These are phyloP conservation scores for Aegilops bicornis DNA, from an alignment of 176 grass and related monocot species.

Conservation along the genomic window DNA sequence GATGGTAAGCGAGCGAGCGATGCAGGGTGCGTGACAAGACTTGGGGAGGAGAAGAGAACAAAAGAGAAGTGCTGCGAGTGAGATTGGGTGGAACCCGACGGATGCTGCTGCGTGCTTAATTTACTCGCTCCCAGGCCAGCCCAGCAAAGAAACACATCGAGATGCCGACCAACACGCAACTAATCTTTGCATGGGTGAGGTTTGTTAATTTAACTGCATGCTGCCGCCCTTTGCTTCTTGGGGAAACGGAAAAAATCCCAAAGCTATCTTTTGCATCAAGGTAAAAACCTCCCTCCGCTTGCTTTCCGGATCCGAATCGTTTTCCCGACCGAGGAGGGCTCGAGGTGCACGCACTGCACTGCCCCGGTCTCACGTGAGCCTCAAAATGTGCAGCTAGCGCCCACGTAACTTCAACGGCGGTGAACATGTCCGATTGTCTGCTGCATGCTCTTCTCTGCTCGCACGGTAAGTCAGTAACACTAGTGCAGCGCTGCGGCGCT, in stretches of 20 bases:
- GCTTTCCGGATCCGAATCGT: not conserved
- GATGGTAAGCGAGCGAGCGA: not conserved
- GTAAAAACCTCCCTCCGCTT: not conserved
- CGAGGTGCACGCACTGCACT: too few relatives aligned
- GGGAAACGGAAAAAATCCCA: not conserved
- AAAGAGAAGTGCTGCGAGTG: constrained; percentile 64
- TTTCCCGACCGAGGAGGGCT: not conserved
- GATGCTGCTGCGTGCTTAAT: constrained; percentile 43
- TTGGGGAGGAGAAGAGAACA: constrained; percentile 58
- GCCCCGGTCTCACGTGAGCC: too few relatives aligned
- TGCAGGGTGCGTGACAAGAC: constrained; percentile 12
- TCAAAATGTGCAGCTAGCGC: too few relatives aligned
- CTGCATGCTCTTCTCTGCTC: too few relatives aligned
- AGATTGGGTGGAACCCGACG: constrained; percentile 63
- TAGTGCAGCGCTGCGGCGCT: too few relatives aligned
- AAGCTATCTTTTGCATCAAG: not conserved
- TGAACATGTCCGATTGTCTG: too few relatives aligned
- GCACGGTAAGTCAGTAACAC: too few relatives aligned
- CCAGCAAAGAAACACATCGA: constrained; percentile 23
- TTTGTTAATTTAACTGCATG: too few relatives aligned
- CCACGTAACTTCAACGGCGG: too few relatives aligned
- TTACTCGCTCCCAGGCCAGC: constrained; percentile 12
- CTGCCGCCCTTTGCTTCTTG: not conserved
- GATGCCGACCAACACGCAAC: constrained; percentile 14
- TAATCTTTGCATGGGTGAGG: constrained; percentile 4